These are phyloP conservation scores for Zizania latifolia DNA, from an alignment of 176 grass and related monocot genomes.

Conservation along the genomic window DNA sequence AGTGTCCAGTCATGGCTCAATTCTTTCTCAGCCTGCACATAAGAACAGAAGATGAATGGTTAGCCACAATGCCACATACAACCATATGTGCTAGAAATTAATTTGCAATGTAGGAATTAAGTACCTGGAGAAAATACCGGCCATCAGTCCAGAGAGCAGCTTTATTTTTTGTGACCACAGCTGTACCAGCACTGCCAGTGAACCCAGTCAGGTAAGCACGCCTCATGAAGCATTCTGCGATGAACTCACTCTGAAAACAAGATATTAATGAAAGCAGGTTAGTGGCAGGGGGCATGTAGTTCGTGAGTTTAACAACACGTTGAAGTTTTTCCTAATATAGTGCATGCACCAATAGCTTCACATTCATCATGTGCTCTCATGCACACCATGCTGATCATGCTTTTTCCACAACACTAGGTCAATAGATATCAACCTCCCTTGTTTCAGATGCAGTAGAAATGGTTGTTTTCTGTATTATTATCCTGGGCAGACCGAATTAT, in stretches of 20 bases:
- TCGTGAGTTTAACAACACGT: not conserved
- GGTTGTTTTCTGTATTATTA: not conserved
- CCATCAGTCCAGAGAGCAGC: slow-evolving; percentile 98
- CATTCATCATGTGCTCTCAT: not conserved
- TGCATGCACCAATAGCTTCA: not conserved
- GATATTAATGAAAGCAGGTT: not conserved
- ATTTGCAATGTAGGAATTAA: not conserved
- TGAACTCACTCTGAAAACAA: slow-evolving; percentile 76
- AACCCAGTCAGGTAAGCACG: slow-evolving; percentile 76
- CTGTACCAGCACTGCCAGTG: slow-evolving; percentile 95
- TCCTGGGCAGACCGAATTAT: not conserved
- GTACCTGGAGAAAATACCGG: slow-evolving; percentile 93
- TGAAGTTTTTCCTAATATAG: not conserved
- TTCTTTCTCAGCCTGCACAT: slow-evolving; percentile 75
- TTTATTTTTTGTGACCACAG: slow-evolving; percentile 84
- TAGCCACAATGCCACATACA: not conserved
- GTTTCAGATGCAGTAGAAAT: not conserved
- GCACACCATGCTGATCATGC: not conserved
- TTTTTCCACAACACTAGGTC: not conserved
- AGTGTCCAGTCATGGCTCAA: slow-evolving; percentile 68
- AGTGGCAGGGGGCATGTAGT: not conserved
- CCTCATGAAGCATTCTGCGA: slow-evolving; percentile 86
- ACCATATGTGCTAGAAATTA: not conserved
- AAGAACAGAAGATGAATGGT: not conserved
- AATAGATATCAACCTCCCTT: not conserved